These are phyloP conservation scores for Ophiognomonia clavigignenti-juglandacearum DNA, from an alignment of 2,329 filamentous ascomycete genomes.

Conservation along the genomic window DNA sequence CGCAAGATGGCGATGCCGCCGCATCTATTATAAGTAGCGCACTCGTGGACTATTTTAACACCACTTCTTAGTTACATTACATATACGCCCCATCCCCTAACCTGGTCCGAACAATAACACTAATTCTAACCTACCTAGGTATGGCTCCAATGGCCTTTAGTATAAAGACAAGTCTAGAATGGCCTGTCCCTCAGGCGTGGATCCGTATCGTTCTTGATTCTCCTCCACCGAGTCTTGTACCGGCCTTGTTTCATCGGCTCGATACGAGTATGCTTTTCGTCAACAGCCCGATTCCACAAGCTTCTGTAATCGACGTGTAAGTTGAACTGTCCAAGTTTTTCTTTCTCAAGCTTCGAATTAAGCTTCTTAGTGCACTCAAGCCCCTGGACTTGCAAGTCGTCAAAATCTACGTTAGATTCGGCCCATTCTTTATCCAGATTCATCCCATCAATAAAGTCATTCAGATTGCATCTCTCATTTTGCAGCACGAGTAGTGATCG, in stretches of 20 bases:
- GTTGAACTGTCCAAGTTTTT: not conserved
- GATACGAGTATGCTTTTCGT: not conserved
- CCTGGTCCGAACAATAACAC: too few relatives aligned
- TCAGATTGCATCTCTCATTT: not conserved
- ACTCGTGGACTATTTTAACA: too few relatives aligned
- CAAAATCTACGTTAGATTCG: not conserved
- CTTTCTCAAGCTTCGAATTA: not conserved
- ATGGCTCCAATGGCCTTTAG: too few relatives aligned
- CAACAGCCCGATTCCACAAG: not conserved
- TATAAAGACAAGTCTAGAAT: too few relatives aligned
- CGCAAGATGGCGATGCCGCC: too few relatives aligned
- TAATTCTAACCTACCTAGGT: too few relatives aligned
- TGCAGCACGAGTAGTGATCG: not conserved
- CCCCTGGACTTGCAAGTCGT: not conserved
- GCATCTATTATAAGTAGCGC: too few relatives aligned
- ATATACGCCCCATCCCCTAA: too few relatives aligned
- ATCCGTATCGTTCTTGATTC: constrained; percentile 2
- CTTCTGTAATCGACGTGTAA: not conserved
- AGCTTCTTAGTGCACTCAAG: not conserved
- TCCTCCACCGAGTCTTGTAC: not conserved
- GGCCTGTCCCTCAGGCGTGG: not conserved
- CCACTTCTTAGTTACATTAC: too few relatives aligned
- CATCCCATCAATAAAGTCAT: constrained; percentile 4
- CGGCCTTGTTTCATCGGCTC: not conserved
- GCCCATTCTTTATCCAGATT: not conserved